Base-by-base conservation (phyloP, 2,329 filamentous ascomycete genomes). In the Aspergillus bombycis region DNA sequence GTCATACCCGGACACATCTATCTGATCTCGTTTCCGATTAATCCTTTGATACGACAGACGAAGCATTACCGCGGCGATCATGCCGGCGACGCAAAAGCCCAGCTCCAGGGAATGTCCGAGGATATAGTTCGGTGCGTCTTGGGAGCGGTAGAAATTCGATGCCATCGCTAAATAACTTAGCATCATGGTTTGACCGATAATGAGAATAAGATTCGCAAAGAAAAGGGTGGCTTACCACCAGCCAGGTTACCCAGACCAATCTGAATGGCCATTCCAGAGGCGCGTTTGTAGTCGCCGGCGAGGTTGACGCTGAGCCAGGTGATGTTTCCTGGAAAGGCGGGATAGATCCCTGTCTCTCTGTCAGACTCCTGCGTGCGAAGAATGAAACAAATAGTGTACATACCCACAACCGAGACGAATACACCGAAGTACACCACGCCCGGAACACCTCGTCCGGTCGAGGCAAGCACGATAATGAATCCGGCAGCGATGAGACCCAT, bases 101-200 rank as follows among this genome's bases (percentile, higher is more conserved):
- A 86, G 79, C 58, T 85, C 83, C 14, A 85, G 72, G 2, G 80
- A 77, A 67, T 86, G 84, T 0, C 84, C 84, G 2, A 85, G 78
- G 5, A 80, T 75, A 63, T 85, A 86, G 23, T 78, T 77, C 0
- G 84, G 84, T 1, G 77, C 74, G 66, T 86, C 84, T 56, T 77
- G 70, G 0, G 74, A 63, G 12, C 89, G 83, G 69, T 92, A 92
- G 69, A 92, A 91, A 70, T 92, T 92, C 6, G 88, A 89, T 0
- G 89, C 87, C 85, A 91, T 90, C 1, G 88, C 89, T 78, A 63
- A 10, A 62, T 19, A 12, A 1, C 11, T 23, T 7, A 21, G 14
- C n/a, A 1, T 43, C 14, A 48, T 16, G 2, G n/a, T n/a, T 19
- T 30, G 23, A 34, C 26, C 48, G n/a, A 1, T 7, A 14, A n/a